Conservation (phyloP, 345 rosid species). For the Xanthoceras sorbifolium region DNA sequence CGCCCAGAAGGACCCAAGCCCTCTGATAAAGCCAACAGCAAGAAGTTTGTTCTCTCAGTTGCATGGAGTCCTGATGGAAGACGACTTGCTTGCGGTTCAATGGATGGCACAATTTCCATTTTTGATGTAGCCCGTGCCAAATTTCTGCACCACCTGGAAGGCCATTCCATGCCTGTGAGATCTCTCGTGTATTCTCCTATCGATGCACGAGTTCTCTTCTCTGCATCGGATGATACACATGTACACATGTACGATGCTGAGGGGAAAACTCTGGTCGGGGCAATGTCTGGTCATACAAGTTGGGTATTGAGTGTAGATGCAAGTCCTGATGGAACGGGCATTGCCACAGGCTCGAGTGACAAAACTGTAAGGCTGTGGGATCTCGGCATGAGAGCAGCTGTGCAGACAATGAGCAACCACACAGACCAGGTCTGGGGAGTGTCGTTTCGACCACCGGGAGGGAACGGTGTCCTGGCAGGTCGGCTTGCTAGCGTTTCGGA, state of each 20-base stretch:
- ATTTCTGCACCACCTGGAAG: conserved; percentile 86
- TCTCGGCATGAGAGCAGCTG: conserved; percentile 84
- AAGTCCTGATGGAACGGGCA: conserved; percentile 85
- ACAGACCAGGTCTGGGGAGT: conserved; percentile 95
- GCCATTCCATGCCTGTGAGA: conserved; percentile 92
- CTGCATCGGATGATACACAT: conserved; percentile 89
- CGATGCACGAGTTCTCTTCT: conserved; percentile 70
- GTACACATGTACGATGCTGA: conserved; percentile 90
- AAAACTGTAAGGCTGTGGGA: conserved; percentile 96
- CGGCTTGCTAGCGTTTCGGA: conserved; percentile 91
- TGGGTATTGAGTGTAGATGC: conserved; percentile 97
- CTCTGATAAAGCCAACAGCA: conserved; percentile 78
- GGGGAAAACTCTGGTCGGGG: conserved; percentile 67
- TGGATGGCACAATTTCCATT: conserved; percentile 89
- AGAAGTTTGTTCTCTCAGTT: conserved; percentile 87
- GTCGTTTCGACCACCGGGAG: conserved; percentile 66
- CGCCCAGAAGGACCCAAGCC: conserved; percentile 84
- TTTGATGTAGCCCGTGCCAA: conserved; percentile 82
- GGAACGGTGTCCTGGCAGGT: conserved; percentile 50
- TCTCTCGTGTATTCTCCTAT: conserved; percentile 83
- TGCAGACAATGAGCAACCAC: conserved; percentile 92
- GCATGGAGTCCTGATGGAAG: conserved; percentile 92
- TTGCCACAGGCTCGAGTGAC: conserved; percentile 94
- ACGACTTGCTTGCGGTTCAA: conserved; percentile 85
- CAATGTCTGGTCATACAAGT: conserved; percentile 90